Base-by-base conservation (phyloP, 2,329 filamentous ascomycete species). In the Diaporthe ampelina region DNA sequence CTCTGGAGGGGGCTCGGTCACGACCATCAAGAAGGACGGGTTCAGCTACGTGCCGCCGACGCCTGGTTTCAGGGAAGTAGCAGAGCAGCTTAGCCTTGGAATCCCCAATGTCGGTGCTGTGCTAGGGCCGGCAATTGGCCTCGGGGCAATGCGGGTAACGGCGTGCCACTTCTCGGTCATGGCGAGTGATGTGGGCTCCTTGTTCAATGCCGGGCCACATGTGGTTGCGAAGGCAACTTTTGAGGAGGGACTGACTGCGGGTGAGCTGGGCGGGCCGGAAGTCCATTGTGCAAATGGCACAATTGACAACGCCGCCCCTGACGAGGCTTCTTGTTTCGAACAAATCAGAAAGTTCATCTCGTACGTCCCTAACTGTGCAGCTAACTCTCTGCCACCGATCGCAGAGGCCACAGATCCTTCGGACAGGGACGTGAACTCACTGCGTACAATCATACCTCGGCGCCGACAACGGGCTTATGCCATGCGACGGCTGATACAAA, bases 281-380 rank as follows among this genome's bases (percentile, higher is more conserved):
- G 87, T 92, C 80, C 91, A 93, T 78, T 91, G 90, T 77, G 89
- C 88, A 0, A 93, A 93, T 74, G 91, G 91, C 0, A 93, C 91
- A 0, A 91, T 92, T 65, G 91, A 93, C 75, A 93, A 92, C 70
- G 83, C 92, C 3, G 91, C 91, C 0, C 83, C 85, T 5, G 87
- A 90, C 74, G 91, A 93, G 79, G 84, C 84, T n/a, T 89, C 88
- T 52, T 91, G 90, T 75, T 92, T 91, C 74, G 86, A 89, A 77
- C 91, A 93, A 79, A 79, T 93, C 5, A 83, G 89, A 1, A 88
- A 85, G 0, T 86, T 92, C 0, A 79, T 92, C 26, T 82, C 84
- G 32, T 92, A 89, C 76, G 81, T 92, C 1, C 91, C 91, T 1
- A 88, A 91, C 75, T 88, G 84, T 43, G 91, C 52, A 68, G n/a